Percentiles rank a stretch among this genome's conserved stretches.
Conservation (phyloP, 164 flowering plant genomes). For the Magnolia sinica region DNA sequence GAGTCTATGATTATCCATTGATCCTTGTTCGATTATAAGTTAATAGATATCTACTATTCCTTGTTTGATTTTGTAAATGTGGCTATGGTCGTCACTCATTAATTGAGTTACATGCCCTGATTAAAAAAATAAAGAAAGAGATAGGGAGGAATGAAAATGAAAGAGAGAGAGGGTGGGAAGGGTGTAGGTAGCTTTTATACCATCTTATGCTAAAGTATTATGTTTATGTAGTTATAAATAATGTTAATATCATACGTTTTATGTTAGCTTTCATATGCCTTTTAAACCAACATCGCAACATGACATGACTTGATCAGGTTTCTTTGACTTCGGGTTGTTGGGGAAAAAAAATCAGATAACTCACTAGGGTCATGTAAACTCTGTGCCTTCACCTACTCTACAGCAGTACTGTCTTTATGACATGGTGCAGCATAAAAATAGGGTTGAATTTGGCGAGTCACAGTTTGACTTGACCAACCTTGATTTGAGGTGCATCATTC, state of each 20-base stretch:
- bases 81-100: too few species aligned
- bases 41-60: background rate
- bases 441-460: background rate
- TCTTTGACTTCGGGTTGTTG: background rate
- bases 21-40: background rate
- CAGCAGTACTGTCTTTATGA: background rate
- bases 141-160: background rate
- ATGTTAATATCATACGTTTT: too few species aligned
- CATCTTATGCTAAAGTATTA: too few species aligned
- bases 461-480: background rate
- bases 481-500: background rate
- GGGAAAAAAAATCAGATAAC: background rate
- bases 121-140: background rate
- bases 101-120: background rate
- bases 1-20: background rate
- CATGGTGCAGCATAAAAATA: background rate
- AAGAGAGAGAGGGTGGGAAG: background rate
- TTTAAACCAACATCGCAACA: background rate
- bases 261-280: background rate
- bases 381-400: background rate
- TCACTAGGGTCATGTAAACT: background rate
- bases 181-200: too few species aligned
- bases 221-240: too few species aligned
- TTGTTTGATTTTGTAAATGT: background rate
- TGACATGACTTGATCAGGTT: background rate